Percentiles rank a stretch among this genome's conserved stretches.
These are phyloP conservation scores for Trypanosomatidae sp. DNA, from an alignment of 208 protist genomes.

Conservation along the genomic window DNA sequence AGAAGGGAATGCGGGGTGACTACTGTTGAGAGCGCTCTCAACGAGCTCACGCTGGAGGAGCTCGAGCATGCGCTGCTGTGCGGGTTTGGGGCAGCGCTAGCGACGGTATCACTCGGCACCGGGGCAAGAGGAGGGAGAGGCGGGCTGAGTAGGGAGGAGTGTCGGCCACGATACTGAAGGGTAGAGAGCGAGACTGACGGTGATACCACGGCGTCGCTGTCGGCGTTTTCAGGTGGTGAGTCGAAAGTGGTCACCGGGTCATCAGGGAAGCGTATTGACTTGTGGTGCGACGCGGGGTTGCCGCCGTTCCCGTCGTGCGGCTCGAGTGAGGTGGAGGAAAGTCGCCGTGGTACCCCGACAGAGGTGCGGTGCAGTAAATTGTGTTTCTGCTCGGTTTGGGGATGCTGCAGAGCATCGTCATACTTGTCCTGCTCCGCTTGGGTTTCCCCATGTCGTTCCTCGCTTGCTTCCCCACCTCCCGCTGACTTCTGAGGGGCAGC, in stretches of 20 bases:
- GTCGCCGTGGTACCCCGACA: not conserved
- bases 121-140: slow-evolving; percentile 4
- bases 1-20: slow-evolving; percentile 28
- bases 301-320: not conserved
- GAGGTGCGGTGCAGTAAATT: not conserved
- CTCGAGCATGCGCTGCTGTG: not conserved
- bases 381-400: not conserved
- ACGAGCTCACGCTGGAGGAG: not conserved
- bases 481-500: not conserved
- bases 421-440: not conserved
- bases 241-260: slow-evolving; percentile 1
- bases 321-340: not conserved
- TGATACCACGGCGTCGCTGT: not conserved
- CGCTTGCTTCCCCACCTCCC: not conserved
- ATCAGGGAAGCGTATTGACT: slow-evolving; percentile 19
- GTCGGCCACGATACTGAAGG: not conserved
- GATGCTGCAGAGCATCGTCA: not conserved
- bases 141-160: not conserved
- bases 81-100: not conserved
- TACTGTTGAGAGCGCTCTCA: slow-evolving; percentile 9
- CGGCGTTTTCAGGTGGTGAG: not conserved
- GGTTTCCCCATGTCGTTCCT: not conserved
- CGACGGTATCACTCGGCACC: not conserved
- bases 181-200: not conserved
- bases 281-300: slow-evolving; percentile 4